Base-by-base conservation (phyloP, 768 basidiomycete species). In the Aureoboletus auriporus region DNA sequence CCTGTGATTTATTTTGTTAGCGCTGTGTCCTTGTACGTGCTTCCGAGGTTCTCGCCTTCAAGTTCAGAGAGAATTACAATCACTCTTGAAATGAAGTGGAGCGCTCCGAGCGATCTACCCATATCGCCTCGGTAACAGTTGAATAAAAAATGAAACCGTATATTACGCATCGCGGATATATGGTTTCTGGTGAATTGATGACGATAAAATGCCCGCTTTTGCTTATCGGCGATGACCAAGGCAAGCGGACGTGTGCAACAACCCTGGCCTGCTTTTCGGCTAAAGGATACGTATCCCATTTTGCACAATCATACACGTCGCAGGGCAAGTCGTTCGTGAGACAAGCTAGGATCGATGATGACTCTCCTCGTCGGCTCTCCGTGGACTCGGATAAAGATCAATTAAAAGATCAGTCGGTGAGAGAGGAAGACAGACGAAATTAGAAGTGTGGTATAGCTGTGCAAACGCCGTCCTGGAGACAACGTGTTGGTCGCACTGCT, bases 401-500 rank as follows among this genome's bases (percentile, higher is more conserved):
- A 39, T 46, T 39, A 46, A 46, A 7, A 47, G 51, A 51, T 38
- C 30, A 10, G 41, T 42, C 46, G 44, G 20, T 28, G 38, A 39
- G 26, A 30, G 20, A 26, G 37, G 10, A 12, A 16, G 20, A 42
- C 23, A 39, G 31, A 16, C 17, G 2, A 50, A 17, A 43, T 45
- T 33, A 41, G 43, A 41, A 23, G 33, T 36, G 13, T n/a, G n/a
- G n/a, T 27, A 43, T 16, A 51, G 44, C 45, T 50, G 53, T 44
- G 52, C 37, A 26, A 27, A 45, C 30, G 31, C 46, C 13, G n/a
- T 45, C 36, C 33, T 31, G 29, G 46, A 29, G 27, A 38, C 36
- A 63, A 63, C 61, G 61, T 63, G 61, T 61, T 54, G 47, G 42
- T 48, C 47, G 46, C 49, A 42, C 43, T 41, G 54, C 52, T 50